Evolutionary conservation across 306 rosid species (phyloP).

Genomic region (Ziziphus jujuba): DNA sequence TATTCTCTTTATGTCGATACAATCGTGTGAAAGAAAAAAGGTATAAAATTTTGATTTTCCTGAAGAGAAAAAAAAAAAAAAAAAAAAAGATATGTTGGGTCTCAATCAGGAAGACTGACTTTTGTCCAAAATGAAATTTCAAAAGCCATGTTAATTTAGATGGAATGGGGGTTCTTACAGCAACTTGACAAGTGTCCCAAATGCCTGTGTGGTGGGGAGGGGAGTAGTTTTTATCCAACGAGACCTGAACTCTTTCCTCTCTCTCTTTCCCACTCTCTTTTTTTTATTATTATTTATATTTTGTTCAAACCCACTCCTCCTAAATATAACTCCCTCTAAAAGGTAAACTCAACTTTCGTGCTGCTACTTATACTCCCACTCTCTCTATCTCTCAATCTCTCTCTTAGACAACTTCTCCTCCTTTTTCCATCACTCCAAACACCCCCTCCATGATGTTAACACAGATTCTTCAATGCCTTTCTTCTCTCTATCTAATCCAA

Average conservation of each 20-base stretch:
- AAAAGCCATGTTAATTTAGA: neutral
- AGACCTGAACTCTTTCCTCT: slow-evolving; percentile 25
- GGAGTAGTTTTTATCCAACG: slow-evolving; percentile 37
- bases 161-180: neutral
- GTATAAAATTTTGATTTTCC: too few species aligned
- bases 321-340: slow-evolving; percentile 18
- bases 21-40: too few species aligned
- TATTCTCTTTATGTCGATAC: neutral
- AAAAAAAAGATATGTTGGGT: too few species aligned
- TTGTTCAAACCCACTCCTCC: slow-evolving; percentile 57
- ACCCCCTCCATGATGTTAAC: neutral
- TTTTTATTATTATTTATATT: too few species aligned
- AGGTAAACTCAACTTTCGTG: slow-evolving; percentile 34
- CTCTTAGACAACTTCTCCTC: neutral
- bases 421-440: neutral
- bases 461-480: neutral
- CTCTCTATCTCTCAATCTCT: too few species aligned
- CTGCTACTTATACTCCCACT: slow-evolving; percentile 8
- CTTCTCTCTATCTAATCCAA: neutral
- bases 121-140: neutral
- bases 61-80: too few species aligned
- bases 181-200: slow-evolving; percentile 40
- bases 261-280: slow-evolving; percentile 17
- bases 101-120: too few species aligned
- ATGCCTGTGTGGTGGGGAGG: slow-evolving; percentile 43